Evolutionary conservation across 176 grass and related monocot species (phyloP), one percentile per base, ranked within the genome.

Genomic region (Oropetium thomaeum): DNA sequence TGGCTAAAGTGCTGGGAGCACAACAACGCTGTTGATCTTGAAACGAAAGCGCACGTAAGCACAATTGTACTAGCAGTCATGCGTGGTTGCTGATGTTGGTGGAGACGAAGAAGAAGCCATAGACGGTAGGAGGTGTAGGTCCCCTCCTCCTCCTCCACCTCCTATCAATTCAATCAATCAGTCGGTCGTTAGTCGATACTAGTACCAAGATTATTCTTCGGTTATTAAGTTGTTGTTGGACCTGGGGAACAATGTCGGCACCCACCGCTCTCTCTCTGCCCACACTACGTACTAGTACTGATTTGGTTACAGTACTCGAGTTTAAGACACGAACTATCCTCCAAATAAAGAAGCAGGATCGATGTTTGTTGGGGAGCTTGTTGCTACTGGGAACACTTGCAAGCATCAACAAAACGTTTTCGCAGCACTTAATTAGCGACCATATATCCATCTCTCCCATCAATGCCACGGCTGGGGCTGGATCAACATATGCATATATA

Each of bases 191-290:
- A n/a, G n/a, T n/a, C n/a, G n/a, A n/a, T n/a, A n/a, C n/a, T n/a
- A n/a, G n/a, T n/a, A 22, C 31, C 38, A 16, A 26, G 1, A 69
- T 49, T 58, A 53, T 59, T 65, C 12, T 47, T 34, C 16, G 34
- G 31, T 35, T 61, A 74, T 35, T 61, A 74, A 74, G 25, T 19
- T n/a, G 38, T 11, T 29, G 76, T n/a, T n/a, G n/a, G n/a, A 31
- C n/a, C 51, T 10, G n/a, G n/a, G 45, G 45, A 23, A 22, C n/a
- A n/a, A n/a, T n/a, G 38, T 31, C 31, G 75, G 44, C 19, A 23
- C 39, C 62, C 81, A 68, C 71, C 8, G n/a, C n/a, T n/a, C n/a
- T n/a, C n/a, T n/a, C n/a, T n/a, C n/a, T n/a, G n/a, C n/a, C n/a
- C n/a, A n/a, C n/a, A n/a, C n/a, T n/a, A n/a, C n/a, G n/a, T n/a